These are phyloP conservation scores for Podaxis pistillaris DNA, from an alignment of 768 basidiomycete species.

Conservation along the genomic window DNA sequence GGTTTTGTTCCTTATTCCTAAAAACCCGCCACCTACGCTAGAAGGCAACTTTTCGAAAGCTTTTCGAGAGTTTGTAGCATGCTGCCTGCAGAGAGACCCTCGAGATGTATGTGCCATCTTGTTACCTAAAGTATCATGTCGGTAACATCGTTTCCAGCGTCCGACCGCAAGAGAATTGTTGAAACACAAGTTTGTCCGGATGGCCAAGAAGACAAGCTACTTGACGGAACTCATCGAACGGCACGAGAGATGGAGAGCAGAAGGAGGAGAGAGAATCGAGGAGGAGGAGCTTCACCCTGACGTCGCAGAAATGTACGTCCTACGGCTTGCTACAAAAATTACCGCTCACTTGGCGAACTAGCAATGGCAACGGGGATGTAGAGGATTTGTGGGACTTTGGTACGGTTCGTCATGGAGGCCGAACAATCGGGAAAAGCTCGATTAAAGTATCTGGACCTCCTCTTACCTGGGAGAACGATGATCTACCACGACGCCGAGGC, in stretches of 20 bases:
- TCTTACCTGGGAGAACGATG: slow-evolving; percentile 80
- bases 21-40: slow-evolving; percentile 90
- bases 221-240: slow-evolving; percentile 95
- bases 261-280: slow-evolving; percentile 75
- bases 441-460: slow-evolving; percentile 64
- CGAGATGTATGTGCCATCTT: slow-evolving; percentile 60
- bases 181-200: slow-evolving; percentile 93
- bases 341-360: slow-evolving; percentile 23
- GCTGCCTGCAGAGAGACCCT: slow-evolving; percentile 93
- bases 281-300: slow-evolving; percentile 65
- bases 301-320: slow-evolving; percentile 59
- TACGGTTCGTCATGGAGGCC: slow-evolving; percentile 77
- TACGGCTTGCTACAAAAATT: not conserved
- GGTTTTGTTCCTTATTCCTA: slow-evolving; percentile 98
- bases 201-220: slow-evolving; percentile 93
- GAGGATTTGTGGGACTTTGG: slow-evolving; percentile 98
- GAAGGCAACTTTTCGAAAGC: slow-evolving; percentile 90
- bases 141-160: slow-evolving; percentile 50
- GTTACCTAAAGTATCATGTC: slow-evolving; percentile 1
- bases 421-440: slow-evolving; percentile 71
- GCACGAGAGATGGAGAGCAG: slow-evolving; percentile 89
- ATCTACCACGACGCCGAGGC: slow-evolving; percentile 32
- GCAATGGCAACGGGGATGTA: slow-evolving; percentile 54
- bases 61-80: slow-evolving; percentile 92
- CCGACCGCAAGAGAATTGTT: slow-evolving; percentile 93